Evolutionary conservation across 441 rosid genomes (phyloP).

Genomic region (Sinapis alba): DNA sequence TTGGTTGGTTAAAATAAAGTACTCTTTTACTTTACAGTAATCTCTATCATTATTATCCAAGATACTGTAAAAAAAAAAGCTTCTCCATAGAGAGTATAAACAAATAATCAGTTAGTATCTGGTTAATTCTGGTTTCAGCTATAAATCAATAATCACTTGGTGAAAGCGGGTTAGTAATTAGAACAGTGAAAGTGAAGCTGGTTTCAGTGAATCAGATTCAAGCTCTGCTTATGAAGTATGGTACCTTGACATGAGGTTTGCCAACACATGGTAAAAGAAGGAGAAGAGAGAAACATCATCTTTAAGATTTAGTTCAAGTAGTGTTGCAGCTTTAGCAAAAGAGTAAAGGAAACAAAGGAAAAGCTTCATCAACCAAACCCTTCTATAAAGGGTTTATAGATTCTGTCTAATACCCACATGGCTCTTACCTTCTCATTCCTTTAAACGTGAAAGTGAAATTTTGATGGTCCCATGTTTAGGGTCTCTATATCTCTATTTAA

Average conservation of each 20-base stretch:
- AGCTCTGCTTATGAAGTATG: conserved; percentile 13
- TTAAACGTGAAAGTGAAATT: conserved; percentile 24
- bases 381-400: conserved; percentile 21
- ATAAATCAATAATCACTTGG: not conserved
- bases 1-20: conserved; percentile 13
- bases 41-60: not conserved
- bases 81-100: not conserved
- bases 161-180: not conserved
- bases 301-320: not conserved
- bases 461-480: conserved; percentile 34
- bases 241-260: conserved; percentile 42
- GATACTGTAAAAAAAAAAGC: not conserved
- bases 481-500: conserved; percentile 22
- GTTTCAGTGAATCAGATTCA: conserved; percentile 40
- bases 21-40: not conserved
- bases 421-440: conserved; percentile 16
- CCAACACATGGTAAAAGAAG: conserved; percentile 21
- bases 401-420: conserved; percentile 33
- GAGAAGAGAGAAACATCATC: not conserved
- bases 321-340: conserved; percentile 51
- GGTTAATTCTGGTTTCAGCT: conserved; percentile 9
- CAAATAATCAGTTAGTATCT: not conserved
- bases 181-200: conserved; percentile 24
- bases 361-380: conserved; percentile 24
- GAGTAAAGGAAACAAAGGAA: conserved; percentile 29